Conservation (phyloP, 2,329 filamentous ascomycete species). For the Botrytis hyacinthi region DNA sequence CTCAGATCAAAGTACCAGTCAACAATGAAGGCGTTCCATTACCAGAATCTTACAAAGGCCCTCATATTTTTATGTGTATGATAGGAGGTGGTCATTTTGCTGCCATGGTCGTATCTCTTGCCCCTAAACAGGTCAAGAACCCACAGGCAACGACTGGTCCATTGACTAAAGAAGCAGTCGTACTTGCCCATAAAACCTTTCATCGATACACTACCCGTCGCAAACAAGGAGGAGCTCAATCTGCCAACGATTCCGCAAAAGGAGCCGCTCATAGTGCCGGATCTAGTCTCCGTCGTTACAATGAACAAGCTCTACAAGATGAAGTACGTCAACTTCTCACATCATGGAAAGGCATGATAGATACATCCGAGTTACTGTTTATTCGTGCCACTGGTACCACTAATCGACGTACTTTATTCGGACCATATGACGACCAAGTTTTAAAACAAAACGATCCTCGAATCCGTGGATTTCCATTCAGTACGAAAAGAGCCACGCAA, state of each 20-base stretch:
- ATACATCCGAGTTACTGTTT: slow-evolving; percentile 81
- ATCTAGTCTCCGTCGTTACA: slow-evolving; percentile 84
- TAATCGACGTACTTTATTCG: slow-evolving; percentile 84
- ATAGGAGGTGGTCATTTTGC: slow-evolving; percentile 97
- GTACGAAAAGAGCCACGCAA: slow-evolving; percentile 85
- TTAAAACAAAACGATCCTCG: slow-evolving; percentile 75
- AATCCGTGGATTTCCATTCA: slow-evolving; percentile 88
- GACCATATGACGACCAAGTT: slow-evolving; percentile 86
- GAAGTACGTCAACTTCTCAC: slow-evolving; percentile 78
- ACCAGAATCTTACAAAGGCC: slow-evolving; percentile 60
- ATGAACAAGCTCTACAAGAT: slow-evolving; percentile 84
- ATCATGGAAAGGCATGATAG: slow-evolving; percentile 84
- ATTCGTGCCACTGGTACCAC: slow-evolving; percentile 83
- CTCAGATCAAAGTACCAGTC: slow-evolving; percentile 48
- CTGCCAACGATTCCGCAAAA: slow-evolving; percentile 90
- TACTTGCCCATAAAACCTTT: slow-evolving; percentile 95
- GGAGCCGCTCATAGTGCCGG: slow-evolving; percentile 92
- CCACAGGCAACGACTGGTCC: slow-evolving; percentile 54
- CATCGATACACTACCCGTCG: slow-evolving; percentile 94
- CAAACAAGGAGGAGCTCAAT: slow-evolving; percentile 95
- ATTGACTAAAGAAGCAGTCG: slow-evolving; percentile 79
- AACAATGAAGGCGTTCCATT: slow-evolving; percentile 57
- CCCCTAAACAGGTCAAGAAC: slow-evolving; percentile 73
- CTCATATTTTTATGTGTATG: slow-evolving; percentile 96
- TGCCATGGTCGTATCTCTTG: slow-evolving; percentile 88